Evolutionary conservation across 2,329 filamentous ascomycete species (phyloP).

Genomic region (Fusarium brevicatenulatum): DNA sequence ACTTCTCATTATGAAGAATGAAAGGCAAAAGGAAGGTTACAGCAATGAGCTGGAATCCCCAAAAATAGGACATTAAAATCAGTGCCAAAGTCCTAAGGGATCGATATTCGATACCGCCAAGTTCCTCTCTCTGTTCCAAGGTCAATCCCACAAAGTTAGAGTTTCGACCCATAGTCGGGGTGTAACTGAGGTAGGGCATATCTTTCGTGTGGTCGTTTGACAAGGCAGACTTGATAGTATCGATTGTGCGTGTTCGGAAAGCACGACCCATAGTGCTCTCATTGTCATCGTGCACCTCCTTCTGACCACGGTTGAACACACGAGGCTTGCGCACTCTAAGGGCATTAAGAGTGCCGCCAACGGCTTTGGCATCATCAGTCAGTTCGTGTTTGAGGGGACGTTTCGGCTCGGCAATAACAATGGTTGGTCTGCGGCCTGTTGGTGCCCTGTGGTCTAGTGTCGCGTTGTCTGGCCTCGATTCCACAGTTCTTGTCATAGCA

Average conservation of each 20-base stretch:
- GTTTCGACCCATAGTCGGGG: constrained; percentile 91
- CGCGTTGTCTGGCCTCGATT: constrained; percentile 41
- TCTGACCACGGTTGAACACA: constrained; percentile 51
- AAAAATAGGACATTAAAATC: constrained; percentile 82
- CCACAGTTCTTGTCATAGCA: constrained; percentile 40
- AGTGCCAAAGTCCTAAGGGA: constrained; percentile 86
- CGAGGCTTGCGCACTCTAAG: constrained; percentile 59
- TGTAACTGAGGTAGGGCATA: constrained; percentile 93
- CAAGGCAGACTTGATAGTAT: constrained; percentile 66
- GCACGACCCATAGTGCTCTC: constrained; percentile 43
- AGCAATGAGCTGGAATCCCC: constrained; percentile 83
- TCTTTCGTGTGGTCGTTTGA: constrained; percentile 65
- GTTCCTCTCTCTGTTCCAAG: constrained; percentile 90
- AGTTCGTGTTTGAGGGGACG: constrained; percentile 50
- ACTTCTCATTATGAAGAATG: constrained; percentile 74
- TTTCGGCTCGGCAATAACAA: constrained; percentile 74
- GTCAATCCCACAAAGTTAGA: constrained; percentile 90
- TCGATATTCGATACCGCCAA: constrained; percentile 96
- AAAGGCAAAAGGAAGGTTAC: constrained; percentile 80
- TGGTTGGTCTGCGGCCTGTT: constrained; percentile 62
- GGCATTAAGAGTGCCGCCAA: constrained; percentile 52
- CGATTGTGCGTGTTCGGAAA: constrained; percentile 61
- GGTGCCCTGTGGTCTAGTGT: constrained; percentile 36
- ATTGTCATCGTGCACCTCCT: constrained; percentile 52
- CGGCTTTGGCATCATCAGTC: constrained; percentile 55